Conservation (phyloP, 371 early-diverging fungal species). For the Apophysomyces ossiformis region DNA sequence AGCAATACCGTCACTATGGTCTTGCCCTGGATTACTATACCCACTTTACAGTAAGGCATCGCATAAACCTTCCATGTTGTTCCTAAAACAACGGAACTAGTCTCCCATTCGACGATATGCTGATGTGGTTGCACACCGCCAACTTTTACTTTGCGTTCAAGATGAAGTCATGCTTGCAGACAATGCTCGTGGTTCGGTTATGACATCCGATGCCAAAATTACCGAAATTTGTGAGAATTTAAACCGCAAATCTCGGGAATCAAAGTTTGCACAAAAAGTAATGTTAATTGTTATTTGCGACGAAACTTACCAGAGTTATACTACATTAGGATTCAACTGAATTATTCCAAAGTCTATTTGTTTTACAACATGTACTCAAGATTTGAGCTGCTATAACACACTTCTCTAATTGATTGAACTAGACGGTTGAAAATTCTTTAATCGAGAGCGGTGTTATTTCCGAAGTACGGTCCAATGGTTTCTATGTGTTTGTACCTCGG, state of each 20-base stretch:
- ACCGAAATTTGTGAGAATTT: constrained; percentile 61
- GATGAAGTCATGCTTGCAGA: constrained; percentile 27
- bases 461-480: constrained; percentile 76
- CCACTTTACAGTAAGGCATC: constrained; percentile 82
- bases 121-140: constrained; percentile 96
- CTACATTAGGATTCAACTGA: constrained; percentile 69
- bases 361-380: constrained; percentile 57
- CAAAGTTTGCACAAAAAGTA: constrained; percentile 74
- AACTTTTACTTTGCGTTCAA: constrained; percentile 59
- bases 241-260: constrained; percentile 73
- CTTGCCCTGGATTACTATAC: constrained; percentile 89
- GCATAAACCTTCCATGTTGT: too few relatives aligned
- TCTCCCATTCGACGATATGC: constrained; percentile 99
- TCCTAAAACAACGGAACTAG: constrained; percentile 17
- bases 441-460: constrained; percentile 72
- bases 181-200: constrained; percentile 22
- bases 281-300: background rate
- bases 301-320: background rate
- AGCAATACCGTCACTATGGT: constrained; percentile 81
- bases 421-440: constrained; percentile 43
- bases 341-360: constrained; percentile 75
- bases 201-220: constrained; percentile 52
- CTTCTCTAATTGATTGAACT: background rate
- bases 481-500: constrained; percentile 75
- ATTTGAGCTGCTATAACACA: too few relatives aligned